A percentile compares a stretch with the other conserved stretches of the same genome.
Conservation (phyloP, 495 filamentous ascomycete species). For the Elaphomyces granulatus region DNA sequence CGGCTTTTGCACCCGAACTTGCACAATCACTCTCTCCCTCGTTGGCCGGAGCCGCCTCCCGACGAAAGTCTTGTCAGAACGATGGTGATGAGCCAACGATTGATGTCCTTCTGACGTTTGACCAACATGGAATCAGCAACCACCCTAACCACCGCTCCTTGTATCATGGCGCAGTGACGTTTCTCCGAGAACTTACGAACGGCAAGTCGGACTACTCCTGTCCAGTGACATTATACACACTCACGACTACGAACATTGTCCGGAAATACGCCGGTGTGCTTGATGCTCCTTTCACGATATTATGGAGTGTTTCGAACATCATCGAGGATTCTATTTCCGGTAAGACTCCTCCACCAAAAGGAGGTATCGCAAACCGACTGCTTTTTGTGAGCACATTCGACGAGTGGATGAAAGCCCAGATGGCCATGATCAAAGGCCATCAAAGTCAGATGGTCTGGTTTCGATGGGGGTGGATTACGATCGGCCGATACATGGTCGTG, state of each 20-base stretch:
- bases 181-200: conserved; percentile 46
- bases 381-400: conserved; percentile 53
- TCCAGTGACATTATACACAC: conserved; percentile 70
- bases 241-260: conserved; percentile 50
- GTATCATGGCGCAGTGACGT: conserved; percentile 65
- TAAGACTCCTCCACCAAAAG: background rate
- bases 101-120: conserved; percentile 81
- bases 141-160: conserved; percentile 89
- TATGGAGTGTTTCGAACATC: conserved; percentile 25
- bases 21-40: background rate
- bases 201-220: conserved; percentile 49
- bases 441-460: conserved; percentile 98
- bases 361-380: conserved; percentile 34
- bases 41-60: conserved; percentile 6
- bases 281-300: conserved; percentile 54
- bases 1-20: conserved; percentile 52
- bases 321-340: conserved; percentile 15
- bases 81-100: conserved; percentile 39
- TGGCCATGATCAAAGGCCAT: conserved; percentile 78
- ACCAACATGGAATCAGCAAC: conserved; percentile 57
- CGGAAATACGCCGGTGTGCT: conserved; percentile 72
- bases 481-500: conserved; percentile 89
- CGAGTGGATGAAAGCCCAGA: conserved; percentile 53
- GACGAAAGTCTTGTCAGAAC: conserved; percentile 6
- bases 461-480: conserved; percentile 83